phyloP scores from a whole-genome alignment of 2,329 filamentous ascomycete genomes.

The Paraphaeosphaeria minitans region DNA sequence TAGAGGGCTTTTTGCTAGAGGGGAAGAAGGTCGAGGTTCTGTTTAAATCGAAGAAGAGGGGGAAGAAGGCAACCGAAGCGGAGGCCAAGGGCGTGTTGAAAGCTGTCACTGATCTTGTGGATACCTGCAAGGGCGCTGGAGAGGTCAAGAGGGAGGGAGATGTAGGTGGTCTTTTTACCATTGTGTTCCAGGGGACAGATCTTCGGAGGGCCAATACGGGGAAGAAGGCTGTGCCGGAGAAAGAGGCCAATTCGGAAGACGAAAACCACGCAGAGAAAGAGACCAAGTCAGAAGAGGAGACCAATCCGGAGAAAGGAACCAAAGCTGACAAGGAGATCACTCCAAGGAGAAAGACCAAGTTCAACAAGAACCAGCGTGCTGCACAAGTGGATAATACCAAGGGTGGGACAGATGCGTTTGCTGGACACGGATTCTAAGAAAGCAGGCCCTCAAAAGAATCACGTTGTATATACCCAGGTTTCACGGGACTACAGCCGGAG shows the following conservation, averaged over 20 bases:
- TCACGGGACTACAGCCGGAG: neutral
- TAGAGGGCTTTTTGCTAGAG: slow-evolving; percentile 74
- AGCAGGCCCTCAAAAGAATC: no score
- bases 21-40: slow-evolving; percentile 77
- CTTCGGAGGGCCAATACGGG: slow-evolving; percentile 18
- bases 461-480: no score
- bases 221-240: neutral
- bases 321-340: no score
- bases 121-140: slow-evolving; percentile 39
- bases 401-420: no score
- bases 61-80: slow-evolving; percentile 62
- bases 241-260: slow-evolving; percentile 8
- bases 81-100: slow-evolving; percentile 63
- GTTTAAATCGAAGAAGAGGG: slow-evolving; percentile 69
- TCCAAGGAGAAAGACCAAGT: no score
- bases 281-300: neutral
- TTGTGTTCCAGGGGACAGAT: slow-evolving; percentile 38
- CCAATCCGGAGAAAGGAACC: no score
- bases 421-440: no score
- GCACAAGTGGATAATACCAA: no score
- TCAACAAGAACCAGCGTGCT: no score
- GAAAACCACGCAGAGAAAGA: neutral
- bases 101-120: slow-evolving; percentile 54
- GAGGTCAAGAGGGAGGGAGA: slow-evolving; percentile 36
- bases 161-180: slow-evolving; percentile 38